Percentiles rank a stretch among this genome's conserved stretches.
Conservation (phyloP, 2,329 filamentous ascomycete genomes). For the Cladosporium phlei region DNA sequence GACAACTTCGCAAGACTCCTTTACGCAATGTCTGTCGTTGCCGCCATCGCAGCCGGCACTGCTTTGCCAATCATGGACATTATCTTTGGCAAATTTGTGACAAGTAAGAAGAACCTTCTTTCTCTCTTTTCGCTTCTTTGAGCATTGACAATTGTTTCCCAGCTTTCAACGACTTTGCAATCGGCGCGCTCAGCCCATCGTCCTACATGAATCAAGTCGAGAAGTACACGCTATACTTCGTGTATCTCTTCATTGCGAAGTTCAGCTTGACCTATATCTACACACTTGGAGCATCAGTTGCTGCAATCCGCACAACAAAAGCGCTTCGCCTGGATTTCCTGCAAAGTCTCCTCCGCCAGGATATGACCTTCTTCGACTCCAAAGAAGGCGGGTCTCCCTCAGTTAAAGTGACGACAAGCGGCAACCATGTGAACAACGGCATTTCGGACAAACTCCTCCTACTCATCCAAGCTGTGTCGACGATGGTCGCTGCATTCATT, state of each 20-base stretch:
- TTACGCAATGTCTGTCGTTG: conserved; percentile 27
- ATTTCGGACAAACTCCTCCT: conserved; percentile 38
- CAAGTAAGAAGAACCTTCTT: conserved; percentile 40
- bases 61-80: conserved; percentile 47
- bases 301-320: conserved; percentile 49
- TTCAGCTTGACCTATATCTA: conserved; percentile 58
- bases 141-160: conserved; percentile 7
- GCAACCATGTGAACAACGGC: conserved; percentile 33
- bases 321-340: conserved; percentile 58
- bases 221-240: conserved; percentile 59
- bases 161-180: conserved; percentile 8
- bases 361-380: conserved; percentile 63
- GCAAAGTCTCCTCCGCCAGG: conserved; percentile 58
- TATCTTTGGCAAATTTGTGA: conserved; percentile 50
- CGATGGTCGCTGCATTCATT: conserved; percentile 38
- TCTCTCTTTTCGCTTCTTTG: too few relatives aligned
- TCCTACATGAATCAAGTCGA: conserved; percentile 3
- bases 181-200: conserved; percentile 1
- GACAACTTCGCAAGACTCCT: conserved; percentile 25
- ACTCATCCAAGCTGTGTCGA: conserved; percentile 31
- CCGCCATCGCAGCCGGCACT: conserved; percentile 42
- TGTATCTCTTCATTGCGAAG: conserved; percentile 65
- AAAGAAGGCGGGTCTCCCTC: conserved; percentile 53
- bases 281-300: conserved; percentile 42
- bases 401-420: conserved; percentile 56